Conservation (phyloP, 345 rosid species). For the Lenwebbia sp. region DNA sequence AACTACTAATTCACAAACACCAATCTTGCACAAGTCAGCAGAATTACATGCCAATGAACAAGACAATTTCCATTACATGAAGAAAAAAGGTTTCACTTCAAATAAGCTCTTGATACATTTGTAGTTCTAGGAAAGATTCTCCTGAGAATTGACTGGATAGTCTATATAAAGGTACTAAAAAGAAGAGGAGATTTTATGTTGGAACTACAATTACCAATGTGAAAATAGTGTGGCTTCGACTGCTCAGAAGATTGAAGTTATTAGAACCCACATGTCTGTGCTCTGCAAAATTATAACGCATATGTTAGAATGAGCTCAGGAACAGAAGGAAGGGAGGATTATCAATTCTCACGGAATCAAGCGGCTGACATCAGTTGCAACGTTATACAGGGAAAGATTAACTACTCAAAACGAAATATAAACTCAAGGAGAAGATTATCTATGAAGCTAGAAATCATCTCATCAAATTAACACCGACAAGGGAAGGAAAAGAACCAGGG, state of each 20-base stretch:
- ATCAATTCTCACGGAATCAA: neutral
- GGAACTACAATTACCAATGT: constrained; percentile 40
- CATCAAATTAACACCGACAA: neutral
- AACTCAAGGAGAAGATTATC: neutral
- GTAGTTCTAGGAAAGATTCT: neutral
- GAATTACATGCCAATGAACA: neutral
- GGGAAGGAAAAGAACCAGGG: neutral
- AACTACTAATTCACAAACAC: too few relatives aligned
- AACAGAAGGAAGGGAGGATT: neutral
- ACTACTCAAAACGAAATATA: neutral
- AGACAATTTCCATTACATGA: neutral
- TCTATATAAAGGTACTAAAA: neutral
- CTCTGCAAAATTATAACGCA: constrained; percentile 32
- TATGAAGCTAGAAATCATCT: neutral
- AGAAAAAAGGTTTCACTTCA: neutral
- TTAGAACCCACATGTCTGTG: constrained; percentile 95
- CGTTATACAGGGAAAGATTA: neutral
- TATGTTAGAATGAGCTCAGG: constrained; percentile 2
- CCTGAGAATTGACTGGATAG: neutral
- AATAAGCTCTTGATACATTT: neutral
- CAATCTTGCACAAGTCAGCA: neutral
- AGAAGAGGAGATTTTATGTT: neutral
- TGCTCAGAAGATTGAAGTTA: constrained; percentile 89
- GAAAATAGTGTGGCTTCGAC: constrained; percentile 95
- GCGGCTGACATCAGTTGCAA: neutral